Percentiles rank a stretch among this genome's conserved stretches.
Conservation (phyloP, 129 eudicot species). For the Sambucus nigra region DNA sequence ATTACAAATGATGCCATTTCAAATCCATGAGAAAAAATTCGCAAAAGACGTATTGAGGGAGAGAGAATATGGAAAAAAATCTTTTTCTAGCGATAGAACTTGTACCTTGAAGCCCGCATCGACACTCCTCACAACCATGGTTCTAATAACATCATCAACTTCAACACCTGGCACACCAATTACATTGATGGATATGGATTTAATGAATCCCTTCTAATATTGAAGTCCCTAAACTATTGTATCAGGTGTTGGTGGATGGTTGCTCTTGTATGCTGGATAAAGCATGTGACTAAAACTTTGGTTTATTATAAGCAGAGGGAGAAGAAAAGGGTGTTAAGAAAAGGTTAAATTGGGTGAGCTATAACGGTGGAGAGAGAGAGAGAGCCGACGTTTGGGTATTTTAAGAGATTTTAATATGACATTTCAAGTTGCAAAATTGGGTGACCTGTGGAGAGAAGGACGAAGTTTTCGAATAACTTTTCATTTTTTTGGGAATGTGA, state of each 20-base stretch:
- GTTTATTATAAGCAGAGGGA: too few relatives aligned
- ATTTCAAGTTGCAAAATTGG: too few relatives aligned
- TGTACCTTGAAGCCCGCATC: constrained; percentile 87
- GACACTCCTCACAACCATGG: constrained; percentile 77
- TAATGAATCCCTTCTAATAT: constrained; percentile 81
- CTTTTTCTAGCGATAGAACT: constrained; percentile 97
- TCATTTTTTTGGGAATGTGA: too few relatives aligned
- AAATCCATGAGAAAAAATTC: constrained; percentile 91
- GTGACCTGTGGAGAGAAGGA: too few relatives aligned
- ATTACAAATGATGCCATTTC: constrained; percentile 93
- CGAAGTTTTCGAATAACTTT: too few relatives aligned
- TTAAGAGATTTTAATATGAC: too few relatives aligned
- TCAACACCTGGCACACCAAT: constrained; percentile 99
- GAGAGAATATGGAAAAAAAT: constrained; percentile 93
- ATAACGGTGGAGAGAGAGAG: too few relatives aligned
- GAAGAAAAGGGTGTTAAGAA: too few relatives aligned
- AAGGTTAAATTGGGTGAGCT: too few relatives aligned
- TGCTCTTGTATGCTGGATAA: constrained; percentile 84
- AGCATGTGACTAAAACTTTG: constrained; percentile 89
- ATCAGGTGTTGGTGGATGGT: constrained; percentile 96
- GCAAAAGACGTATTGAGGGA: constrained; percentile 88
- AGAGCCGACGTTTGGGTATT: too few relatives aligned
- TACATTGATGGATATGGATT: constrained; percentile 90
- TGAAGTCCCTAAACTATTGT: constrained; percentile 96
- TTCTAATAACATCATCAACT: constrained; percentile 99